These are phyloP conservation scores for Penicillium sp. DNA, from an alignment of 2,329 filamentous ascomycete species.

Conservation along the genomic window DNA sequence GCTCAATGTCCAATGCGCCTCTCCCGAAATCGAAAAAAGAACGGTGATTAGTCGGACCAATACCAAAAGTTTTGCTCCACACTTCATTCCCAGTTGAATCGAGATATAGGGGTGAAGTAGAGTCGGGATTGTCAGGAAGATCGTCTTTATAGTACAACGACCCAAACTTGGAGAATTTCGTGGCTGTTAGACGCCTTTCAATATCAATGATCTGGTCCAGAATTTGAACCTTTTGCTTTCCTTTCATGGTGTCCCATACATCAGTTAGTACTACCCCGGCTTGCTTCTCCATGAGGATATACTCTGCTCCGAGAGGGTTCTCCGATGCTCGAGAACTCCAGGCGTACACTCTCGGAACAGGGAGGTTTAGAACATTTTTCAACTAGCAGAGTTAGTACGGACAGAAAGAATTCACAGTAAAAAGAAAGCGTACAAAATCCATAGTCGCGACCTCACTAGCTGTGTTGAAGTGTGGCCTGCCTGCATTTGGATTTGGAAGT, in stretches of 20 bases:
- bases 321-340: background rate
- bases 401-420: background rate
- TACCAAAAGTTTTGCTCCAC: background rate
- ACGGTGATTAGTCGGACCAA: background rate
- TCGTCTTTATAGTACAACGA: background rate
- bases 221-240: background rate
- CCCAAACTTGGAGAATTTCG: background rate
- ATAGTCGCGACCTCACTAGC: background rate
- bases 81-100: background rate
- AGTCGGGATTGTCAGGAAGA: background rate
- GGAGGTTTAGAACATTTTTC: background rate
- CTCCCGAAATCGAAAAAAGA: background rate
- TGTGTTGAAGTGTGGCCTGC: background rate
- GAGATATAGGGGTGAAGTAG: background rate
- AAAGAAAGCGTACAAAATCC: background rate
- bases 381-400: background rate
- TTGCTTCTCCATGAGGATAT: background rate
- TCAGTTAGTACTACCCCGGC: background rate
- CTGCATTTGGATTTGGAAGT: background rate
- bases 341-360: background rate
- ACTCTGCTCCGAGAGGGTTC: background rate
- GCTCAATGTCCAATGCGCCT: background rate
- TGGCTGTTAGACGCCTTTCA: background rate
- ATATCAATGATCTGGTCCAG: background rate
- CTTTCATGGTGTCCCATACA: background rate